Evolutionary conservation across 768 basidiomycete species (phyloP), one percentile per base, ranked within the genome.

Genomic region (Boletus sensibilis): DNA sequence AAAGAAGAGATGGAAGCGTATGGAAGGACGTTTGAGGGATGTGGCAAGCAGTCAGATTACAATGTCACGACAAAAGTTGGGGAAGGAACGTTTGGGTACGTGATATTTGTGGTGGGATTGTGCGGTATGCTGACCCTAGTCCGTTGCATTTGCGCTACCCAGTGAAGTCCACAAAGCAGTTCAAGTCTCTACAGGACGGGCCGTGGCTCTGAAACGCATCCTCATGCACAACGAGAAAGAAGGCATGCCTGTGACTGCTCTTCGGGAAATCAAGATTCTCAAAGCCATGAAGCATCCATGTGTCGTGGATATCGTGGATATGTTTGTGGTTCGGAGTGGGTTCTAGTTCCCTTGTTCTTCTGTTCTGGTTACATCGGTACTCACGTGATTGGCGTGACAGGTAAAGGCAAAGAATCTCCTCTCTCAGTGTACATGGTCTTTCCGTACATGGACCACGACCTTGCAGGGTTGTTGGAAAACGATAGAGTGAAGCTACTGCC

Each of bases 371-470:
- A 12, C 12, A 18, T 43, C 25, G 50, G 1, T 47, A 27, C 57
- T 60, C 25, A 60, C 41, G 21, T 39, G 37, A 23, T 34, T 44
- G 49, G 12, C 23, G 50, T 52, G 44, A n/a, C 18, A 67, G 66
- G 66, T 49, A 42, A 59, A 87, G 86, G 87, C 68, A 87, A 79
- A 56, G 82, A 87, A 44, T 68, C 72, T 13, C 85, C 88, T 25
- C 75, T 92, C 52, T 92, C 91, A 5, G 92, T 98, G 14, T 97
- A 92, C 74, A 97, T 98, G 94, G 96, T 98, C 40, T 99, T 98
- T 67, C 97, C 97, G 0, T 99, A 98, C 74, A 98, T 98, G 97
- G 97, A 98, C 66, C 96, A 99, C 66, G 97, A 99, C 73, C 83
- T 99, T 12, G 94, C 96, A 2, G 97, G 97, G 3, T 72, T 98